A percentile compares a stretch with the other conserved stretches of the same genome.
Conservation (phyloP, 1,284 basidiomycete species). For the Sphaerobolus stellatus region DNA sequence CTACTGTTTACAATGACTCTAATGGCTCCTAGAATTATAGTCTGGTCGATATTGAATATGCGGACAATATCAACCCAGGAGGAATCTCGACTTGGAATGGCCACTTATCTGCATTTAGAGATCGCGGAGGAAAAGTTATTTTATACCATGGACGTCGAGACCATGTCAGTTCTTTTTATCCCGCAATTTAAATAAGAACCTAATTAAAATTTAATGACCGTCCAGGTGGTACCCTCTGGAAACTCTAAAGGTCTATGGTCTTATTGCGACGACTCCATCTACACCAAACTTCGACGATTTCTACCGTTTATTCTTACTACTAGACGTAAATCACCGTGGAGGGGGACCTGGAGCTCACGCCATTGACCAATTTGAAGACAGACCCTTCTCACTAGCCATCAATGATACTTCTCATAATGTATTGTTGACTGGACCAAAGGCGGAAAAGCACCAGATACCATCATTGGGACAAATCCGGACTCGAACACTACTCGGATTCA, state of each 20-base stretch:
- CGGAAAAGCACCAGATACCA: conserved; percentile 31
- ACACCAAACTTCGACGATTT: conserved; percentile 30
- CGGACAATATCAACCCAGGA: conserved; percentile 14
- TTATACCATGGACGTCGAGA: no score
- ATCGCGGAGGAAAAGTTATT: no score
- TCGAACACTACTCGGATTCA: conserved; percentile 13
- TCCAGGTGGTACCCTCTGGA: conserved; percentile 35
- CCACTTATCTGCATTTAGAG: conserved; percentile 23
- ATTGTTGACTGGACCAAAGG: conserved; percentile 40
- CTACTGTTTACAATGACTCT: conserved; percentile 14
- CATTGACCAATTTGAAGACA: conserved; percentile 24
- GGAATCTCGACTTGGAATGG: conserved; percentile 15
- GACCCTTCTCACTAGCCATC: conserved; percentile 27
- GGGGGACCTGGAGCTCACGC: conserved; percentile 16
- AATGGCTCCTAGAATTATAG: conserved; percentile 13
- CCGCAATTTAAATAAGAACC: background rate
- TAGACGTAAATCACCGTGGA: conserved; percentile 41
- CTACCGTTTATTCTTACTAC: conserved; percentile 41
- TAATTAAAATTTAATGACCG: no score
- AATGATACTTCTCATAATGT: conserved; percentile 33
- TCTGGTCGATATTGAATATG: conserved; percentile 15
- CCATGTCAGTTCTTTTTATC: no score
- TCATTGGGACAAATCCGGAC: conserved; percentile 25
- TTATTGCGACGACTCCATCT: conserved; percentile 27
- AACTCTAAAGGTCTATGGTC: conserved; percentile 37